A percentile compares a stretch with the other conserved stretches of the same genome.
Conservation (phyloP, 495 filamentous ascomycete species). For the Letharia lupina region DNA sequence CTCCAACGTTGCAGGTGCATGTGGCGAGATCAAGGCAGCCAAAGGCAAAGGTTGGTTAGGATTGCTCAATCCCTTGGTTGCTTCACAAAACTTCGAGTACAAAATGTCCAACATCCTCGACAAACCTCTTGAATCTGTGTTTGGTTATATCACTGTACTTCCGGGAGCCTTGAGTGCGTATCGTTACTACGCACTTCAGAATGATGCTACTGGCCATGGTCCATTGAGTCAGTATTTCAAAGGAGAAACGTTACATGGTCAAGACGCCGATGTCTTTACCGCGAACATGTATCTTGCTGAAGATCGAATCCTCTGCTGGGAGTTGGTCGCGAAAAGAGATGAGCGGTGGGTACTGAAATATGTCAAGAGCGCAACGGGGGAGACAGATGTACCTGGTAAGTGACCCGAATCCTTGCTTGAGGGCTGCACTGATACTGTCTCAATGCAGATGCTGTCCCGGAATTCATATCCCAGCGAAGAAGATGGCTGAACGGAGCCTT, state of each 20-base stretch:
- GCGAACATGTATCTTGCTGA: constrained; percentile 99
- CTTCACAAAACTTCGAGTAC: constrained; percentile 98
- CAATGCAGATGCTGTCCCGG: constrained; percentile 47
- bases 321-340: constrained; percentile 89
- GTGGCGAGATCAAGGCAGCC: constrained; percentile 93
- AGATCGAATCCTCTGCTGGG: constrained; percentile 98
- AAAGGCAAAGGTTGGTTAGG: constrained; percentile 77
- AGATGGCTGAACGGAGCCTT: constrained; percentile 98
- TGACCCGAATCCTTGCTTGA: background rate
- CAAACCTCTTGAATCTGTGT: constrained; percentile 93
- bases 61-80: constrained; percentile 88
- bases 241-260: constrained; percentile 91
- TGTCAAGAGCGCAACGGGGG: constrained; percentile 88
- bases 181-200: constrained; percentile 92
- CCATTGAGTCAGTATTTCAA: constrained; percentile 99
- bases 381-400: constrained; percentile 93
- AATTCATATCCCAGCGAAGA: constrained; percentile 92
- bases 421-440: background rate
- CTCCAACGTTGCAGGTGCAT: constrained; percentile 91
- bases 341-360: constrained; percentile 98
- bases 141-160: constrained; percentile 95
- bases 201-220: constrained; percentile 90
- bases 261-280: constrained; percentile 96
- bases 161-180: constrained; percentile 94
- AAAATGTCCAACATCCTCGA: constrained; percentile 99